Evolutionary conservation across 768 basidiomycete genomes (phyloP).

Genomic region (Exidia glandulosa): DNA sequence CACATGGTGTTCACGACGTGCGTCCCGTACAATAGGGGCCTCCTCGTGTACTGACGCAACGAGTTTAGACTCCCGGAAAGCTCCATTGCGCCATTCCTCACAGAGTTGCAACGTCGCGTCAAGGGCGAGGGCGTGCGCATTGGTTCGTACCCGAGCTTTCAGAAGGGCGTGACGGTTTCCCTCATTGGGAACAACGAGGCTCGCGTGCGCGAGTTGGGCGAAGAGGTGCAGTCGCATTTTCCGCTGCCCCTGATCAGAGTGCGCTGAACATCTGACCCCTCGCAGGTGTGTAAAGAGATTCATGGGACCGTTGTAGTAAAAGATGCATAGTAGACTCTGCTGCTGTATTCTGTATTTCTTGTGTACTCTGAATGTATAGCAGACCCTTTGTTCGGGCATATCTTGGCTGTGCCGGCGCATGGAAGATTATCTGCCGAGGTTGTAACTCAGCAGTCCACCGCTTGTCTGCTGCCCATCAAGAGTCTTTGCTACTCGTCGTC

Average conservation of each 20-base stretch:
- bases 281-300: not conserved
- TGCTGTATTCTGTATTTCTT: not conserved
- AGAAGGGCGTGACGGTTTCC: constrained; percentile 57
- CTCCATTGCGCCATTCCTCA: constrained; percentile 78
- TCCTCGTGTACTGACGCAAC: not conserved
- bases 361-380: not conserved
- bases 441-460: not conserved
- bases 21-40: constrained; percentile 9
- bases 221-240: constrained; percentile 18
- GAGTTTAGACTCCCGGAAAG: constrained; percentile 60
- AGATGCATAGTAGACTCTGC: too few relatives aligned
- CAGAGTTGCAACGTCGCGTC: constrained; percentile 62
- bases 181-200: constrained; percentile 38
- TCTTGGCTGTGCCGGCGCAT: too few relatives aligned
- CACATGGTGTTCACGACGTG: constrained; percentile 80
- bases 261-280: not conserved
- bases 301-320: not conserved
- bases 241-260: not conserved
- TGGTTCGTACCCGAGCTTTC: constrained; percentile 61
- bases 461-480: too few relatives aligned
- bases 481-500: not conserved
- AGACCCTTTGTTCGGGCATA: not conserved
- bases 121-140: constrained; percentile 68
- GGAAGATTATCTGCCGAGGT: not conserved
- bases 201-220: constrained; percentile 21